A percentile compares a stretch with the other conserved stretches of the same genome.
Evolutionary conservation across 1,284 basidiomycete genomes (phyloP).

Genomic region (Trametes hirsuta): DNA sequence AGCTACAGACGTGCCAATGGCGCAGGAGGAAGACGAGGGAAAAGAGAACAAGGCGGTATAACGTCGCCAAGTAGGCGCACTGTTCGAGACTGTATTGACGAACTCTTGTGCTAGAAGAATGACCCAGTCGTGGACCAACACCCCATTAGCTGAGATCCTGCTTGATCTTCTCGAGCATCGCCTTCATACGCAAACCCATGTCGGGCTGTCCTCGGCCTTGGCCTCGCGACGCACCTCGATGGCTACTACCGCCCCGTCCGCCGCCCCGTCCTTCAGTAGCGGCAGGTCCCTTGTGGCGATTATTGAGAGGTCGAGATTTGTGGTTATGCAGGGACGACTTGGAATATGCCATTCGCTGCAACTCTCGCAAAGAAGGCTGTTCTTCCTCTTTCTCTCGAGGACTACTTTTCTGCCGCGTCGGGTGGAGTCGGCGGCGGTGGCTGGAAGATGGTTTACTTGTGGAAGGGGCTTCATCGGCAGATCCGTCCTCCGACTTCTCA

Average conservation of each 20-base stretch:
- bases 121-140: neutral
- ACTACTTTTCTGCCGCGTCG: conserved; percentile 1
- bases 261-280: conserved; percentile 19
- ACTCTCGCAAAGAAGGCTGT: conserved; percentile 48
- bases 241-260: conserved; percentile 17
- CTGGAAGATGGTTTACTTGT: neutral
- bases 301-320: conserved; percentile 49
- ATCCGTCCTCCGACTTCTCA: conserved; percentile 14
- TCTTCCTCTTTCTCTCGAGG: conserved; percentile 6
- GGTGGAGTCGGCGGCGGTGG: too few relatives aligned
- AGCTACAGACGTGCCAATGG: conserved; percentile 30
- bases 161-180: conserved; percentile 78
- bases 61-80: conserved; percentile 2
- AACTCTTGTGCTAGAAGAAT: neutral
- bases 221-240: conserved; percentile 20
- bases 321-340: conserved; percentile 56
- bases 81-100: neutral
- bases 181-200: conserved; percentile 80
- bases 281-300: conserved; percentile 28
- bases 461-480: conserved; percentile 14
- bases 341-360: conserved; percentile 65
- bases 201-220: conserved; percentile 60
- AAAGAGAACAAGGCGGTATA: conserved; percentile 57
- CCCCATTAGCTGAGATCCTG: conserved; percentile 48
- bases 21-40: conserved; percentile 55